Evolutionary conservation across 352 stramenopile genomes (phyloP), one percentile per base, ranked within the genome.

Genomic region (Phytophthora ohioensis): DNA sequence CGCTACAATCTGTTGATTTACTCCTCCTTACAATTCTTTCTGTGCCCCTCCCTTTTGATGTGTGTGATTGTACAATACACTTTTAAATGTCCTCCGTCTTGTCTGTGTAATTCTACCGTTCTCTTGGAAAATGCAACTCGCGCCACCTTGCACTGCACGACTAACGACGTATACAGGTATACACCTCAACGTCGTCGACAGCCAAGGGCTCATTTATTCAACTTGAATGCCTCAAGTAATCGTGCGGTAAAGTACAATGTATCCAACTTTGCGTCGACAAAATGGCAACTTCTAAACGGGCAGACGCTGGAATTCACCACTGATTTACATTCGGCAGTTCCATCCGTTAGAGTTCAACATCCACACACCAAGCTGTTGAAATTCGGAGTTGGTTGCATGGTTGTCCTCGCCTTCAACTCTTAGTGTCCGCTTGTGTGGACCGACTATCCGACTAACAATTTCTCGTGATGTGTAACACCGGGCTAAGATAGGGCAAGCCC

Each of bases 361-460:
- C 63, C 53, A 65, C 63, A 65, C 54, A 65, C 45, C 47, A 56
- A 46, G 30, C 49, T 34, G 43, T 35, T 21, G 51, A 55, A 53
- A 5, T 27, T 21, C 21, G 21, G 21, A 27, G 21, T 27, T 27
- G 21, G 15, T 51, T 31, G 58, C 47, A 35, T 9, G 2, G 27
- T 63, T 55, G 35, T 58, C 34, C 48, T 55, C 42, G 47, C 15
- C n/a, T 53, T 53, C 57, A 57, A 27, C 21, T 27, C 21, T 27
- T 27, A 51, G 42, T 64, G 68, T 66, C 55, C 49, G 48, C 39
- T 73, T 47, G 66, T 56, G 52, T 59, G 45, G 57, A 76, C 56
- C 36, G 62, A 60, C 68, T 71, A 68, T 49, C 62, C 41, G 51
- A 56, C 48, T 64, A 68, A 45, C 58, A 60, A 64, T 53, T 75